Base-by-base conservation (phyloP, 2,329 filamentous ascomycete genomes). In the Aspergillus hiratsukae region DNA sequence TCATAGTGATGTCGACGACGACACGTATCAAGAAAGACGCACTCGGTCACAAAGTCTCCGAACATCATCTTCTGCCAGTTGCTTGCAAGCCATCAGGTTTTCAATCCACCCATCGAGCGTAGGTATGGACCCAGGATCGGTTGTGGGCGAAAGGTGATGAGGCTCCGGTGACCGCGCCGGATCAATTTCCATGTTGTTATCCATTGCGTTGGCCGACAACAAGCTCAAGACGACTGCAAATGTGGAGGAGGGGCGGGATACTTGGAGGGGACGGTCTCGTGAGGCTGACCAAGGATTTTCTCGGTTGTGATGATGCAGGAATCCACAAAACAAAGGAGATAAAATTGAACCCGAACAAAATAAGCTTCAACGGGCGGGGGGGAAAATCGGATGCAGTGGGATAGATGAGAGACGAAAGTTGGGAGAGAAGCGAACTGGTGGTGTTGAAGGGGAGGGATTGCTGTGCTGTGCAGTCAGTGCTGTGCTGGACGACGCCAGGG, bases 31-130 rank as follows among this genome's bases (percentile, higher is more conserved):
- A 55, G 48, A 54, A 51, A 60, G 64, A 75, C 85, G 70, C 79
- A 96, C 93, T 88, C 97, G 96, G 75, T 97, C 94, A 81, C 94
- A 99, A 72, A 99, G 85, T 75, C 93, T 88, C 80, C 96, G 91
- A 61, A 99, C 94, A 74, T 99, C 94, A 64, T 85, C 82, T 81
- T 99, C 94, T 60, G 90, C 86, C 76, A 99, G 83, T 83, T 97
- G 94, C 82, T 99, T 99, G 89, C 94, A 99, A 73, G 80, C 87
- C 93, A 99, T 97, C 78, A 99, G 82, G 80, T 84, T 92, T 83
- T 97, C 93, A 74, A 99, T 97, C 94, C 94, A 99, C 72, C 92
- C 91, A 75, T 99, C 94, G 62, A 99, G 83, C 59, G 91, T 96
- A 60, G 89, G 87, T 80, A 96, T 94, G 66, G 91, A 90, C 59